These are phyloP conservation scores for Uronychia binucleata DNA, from an alignment of 73 alveolate genomes.

Conservation along the genomic window DNA sequence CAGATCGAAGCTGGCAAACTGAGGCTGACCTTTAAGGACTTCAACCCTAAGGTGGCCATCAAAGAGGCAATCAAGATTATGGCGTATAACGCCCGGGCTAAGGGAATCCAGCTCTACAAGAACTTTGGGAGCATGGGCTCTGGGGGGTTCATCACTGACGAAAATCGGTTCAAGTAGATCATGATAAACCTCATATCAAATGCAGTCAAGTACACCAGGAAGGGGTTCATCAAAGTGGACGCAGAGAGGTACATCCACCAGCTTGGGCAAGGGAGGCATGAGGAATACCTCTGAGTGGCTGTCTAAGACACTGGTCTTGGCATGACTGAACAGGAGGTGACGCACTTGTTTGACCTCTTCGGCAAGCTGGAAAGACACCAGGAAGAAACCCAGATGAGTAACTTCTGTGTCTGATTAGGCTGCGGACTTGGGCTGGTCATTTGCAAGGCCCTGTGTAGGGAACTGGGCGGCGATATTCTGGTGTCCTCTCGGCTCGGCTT, in stretches of 20 bases:
- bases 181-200: conserved; percentile 30
- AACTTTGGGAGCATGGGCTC: not conserved
- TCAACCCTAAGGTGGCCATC: not conserved
- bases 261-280: not conserved
- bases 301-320: conserved; percentile 23
- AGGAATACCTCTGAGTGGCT: not conserved
- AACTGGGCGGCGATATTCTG: conserved; percentile 18
- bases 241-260: not conserved
- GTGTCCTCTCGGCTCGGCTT: not conserved
- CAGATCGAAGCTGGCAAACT: conserved; percentile 14
- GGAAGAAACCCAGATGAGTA: too few relatives aligned
- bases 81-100: not conserved
- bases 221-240: conserved; percentile 9
- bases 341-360: not conserved
- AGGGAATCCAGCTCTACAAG: conserved; percentile 7
- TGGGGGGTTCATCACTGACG: conserved; percentile 6
- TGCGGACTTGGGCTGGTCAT: conserved; percentile 20
- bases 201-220: conserved; percentile 30
- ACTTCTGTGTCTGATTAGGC: not conserved
- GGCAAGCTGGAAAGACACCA: conserved; percentile 4
- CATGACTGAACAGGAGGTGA: not conserved
- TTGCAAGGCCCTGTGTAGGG: conserved; percentile 5
- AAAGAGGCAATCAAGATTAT: conserved; percentile 8
- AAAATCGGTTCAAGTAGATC: conserved; percentile 21
- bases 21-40: not conserved